phyloP scores from a whole-genome alignment of 2,329 filamentous ascomycete species.

The Apiospora saccharicola region DNA sequence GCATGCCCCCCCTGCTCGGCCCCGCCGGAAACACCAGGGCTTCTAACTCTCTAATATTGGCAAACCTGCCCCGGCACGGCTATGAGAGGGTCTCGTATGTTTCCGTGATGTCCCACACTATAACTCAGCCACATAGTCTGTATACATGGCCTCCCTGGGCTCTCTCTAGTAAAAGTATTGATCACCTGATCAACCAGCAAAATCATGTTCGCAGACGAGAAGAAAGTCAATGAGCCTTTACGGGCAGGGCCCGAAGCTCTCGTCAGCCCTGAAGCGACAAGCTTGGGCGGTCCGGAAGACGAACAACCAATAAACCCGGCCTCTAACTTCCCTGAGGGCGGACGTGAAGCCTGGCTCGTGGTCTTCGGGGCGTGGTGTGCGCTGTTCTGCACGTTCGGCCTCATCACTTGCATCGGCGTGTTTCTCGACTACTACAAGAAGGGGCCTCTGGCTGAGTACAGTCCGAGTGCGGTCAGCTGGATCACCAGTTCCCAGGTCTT shows the following conservation, averaged over 20 bases:
- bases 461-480: conserved; percentile 61
- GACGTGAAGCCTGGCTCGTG: conserved; percentile 63
- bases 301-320: conserved; percentile 15
- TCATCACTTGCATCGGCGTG: conserved; percentile 55
- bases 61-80: background rate
- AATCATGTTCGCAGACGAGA: background rate
- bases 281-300: background rate
- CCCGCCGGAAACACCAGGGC: background rate
- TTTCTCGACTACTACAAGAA: conserved; percentile 64
- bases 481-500: conserved; percentile 62
- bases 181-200: background rate
- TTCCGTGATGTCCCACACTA: background rate
- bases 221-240: background rate
- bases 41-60: background rate
- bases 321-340: conserved; percentile 66
- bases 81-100: background rate
- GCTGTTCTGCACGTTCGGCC: conserved; percentile 49
- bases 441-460: conserved; percentile 54
- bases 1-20: background rate
- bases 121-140: too few species aligned
- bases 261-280: background rate
- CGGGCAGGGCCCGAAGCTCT: background rate
- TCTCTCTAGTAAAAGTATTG: background rate
- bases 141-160: too few species aligned
- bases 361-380: conserved; percentile 55